Evolutionary conservation across 1,139 yeast species (phyloP), one percentile per base, ranked within the genome.

Genomic region (Suzukiozyma palmioleophila): DNA sequence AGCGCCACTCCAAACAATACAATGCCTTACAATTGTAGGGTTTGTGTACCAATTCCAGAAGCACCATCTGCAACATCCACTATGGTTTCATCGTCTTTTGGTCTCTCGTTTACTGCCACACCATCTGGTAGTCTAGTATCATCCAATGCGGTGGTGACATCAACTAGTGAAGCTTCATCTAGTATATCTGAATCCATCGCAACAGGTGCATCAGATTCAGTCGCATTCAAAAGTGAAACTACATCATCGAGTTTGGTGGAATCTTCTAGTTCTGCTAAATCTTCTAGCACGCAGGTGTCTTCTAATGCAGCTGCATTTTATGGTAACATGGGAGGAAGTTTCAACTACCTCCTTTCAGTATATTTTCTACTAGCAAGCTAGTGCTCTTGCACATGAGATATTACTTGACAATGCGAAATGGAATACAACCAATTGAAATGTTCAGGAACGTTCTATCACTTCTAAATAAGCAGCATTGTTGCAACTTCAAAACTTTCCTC

Each of bases 131-230:
- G 14, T 26, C 9, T 10, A n/a, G 16, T 26, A n/a, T 5, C 14
- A 10, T 28, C 31, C 6, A 16, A 36, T 13, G 25, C 36, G 1
- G 16, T 18, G 3, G 26, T 14, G 39, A 40, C 16, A 37, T 39
- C 18, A 36, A 33, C 18, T 38, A 42, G 12, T 12, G 32, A 14
- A 10, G 18, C 46, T 22, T 34, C 43, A 3, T 26, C 49, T 3
- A 35, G 39, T 36, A 29, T 39, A 9, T 37, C 48, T 10, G 44
- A 49, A 9, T 39, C 39, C 14, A n/a, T 40, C 10, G 43, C 41
- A 33, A 51, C 50, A 8, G 34, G 40, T 9, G 35, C 36, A 21
- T 15, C 32, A 10, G 11, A 8, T 8, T 6, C 27, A 13, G 35
- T 12, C 6, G 35, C n/a, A 16, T n/a, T n/a, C 6, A 3, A 3